Percentiles rank a stretch among this genome's conserved stretches.
phyloP scores from a whole-genome alignment of 257 asterid species.

The Fraxinus anomala region DNA sequence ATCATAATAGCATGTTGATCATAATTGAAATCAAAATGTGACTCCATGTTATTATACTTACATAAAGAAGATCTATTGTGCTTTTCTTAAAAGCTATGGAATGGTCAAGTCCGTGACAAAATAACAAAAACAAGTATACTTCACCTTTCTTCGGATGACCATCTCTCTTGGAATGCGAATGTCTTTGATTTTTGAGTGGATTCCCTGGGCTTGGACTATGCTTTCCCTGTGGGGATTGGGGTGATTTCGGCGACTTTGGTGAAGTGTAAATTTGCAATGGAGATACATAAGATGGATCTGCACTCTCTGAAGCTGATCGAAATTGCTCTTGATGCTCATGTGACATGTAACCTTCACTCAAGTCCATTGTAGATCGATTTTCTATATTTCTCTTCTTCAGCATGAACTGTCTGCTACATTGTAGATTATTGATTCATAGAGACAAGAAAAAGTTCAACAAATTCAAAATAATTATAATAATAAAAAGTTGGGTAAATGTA shows the following conservation, averaged over 20 bases:
- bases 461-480: background rate
- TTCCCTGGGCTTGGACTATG: background rate
- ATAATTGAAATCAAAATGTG: background rate
- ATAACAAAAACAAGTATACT: no score
- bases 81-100: background rate
- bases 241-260: slow-evolving; percentile 59
- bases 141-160: slow-evolving; percentile 84
- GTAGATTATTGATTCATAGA: background rate
- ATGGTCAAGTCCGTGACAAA: no score
- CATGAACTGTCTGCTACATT: background rate
- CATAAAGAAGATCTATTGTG: no score
- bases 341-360: slow-evolving; percentile 40
- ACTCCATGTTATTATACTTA: no score
- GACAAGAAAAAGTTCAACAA: background rate
- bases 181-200: slow-evolving; percentile 54
- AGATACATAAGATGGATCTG: slow-evolving; percentile 51
- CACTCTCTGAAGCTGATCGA: slow-evolving; percentile 54
- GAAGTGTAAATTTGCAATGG: slow-evolving; percentile 44
- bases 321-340: slow-evolving; percentile 63
- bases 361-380: slow-evolving; percentile 39
- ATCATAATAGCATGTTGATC: no score
- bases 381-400: background rate
- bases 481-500: background rate
- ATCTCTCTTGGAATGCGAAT: slow-evolving; percentile 47
- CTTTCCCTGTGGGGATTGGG: slow-evolving; percentile 47